Base-by-base conservation (phyloP, 768 basidiomycete genomes). In the Serendipita vermifera region DNA sequence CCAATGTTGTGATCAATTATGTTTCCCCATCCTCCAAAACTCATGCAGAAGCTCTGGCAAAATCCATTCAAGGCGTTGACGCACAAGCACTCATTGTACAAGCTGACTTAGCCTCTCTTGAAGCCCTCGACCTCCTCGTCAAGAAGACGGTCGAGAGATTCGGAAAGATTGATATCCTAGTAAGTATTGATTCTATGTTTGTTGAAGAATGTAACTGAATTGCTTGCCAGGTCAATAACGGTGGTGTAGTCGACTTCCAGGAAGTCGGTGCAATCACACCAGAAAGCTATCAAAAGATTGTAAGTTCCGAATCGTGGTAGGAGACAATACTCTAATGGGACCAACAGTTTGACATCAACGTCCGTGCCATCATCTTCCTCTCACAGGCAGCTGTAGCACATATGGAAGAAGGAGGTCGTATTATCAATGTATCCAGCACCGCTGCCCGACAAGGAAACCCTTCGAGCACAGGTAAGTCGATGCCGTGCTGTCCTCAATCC, bases 1-100 rank as follows among this genome's bases (percentile, higher is more conserved):
- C 79, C 2, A 72, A 71, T 59, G 78, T 81, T 51, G 71, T 79
- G 24, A 72, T 81, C 22, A 80, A 80, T 71, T 80, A 79, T 62
- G 69, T 73, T 54, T 69, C 62, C 53, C 70, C 72, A 56, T 62
- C 65, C 26, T 59, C 63, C 2, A 70, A 72, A 11, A 80, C 78
- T 2, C 70, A 71, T 3, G 71, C 71, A 20, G 73, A 78, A 57
- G 75, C 77, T n/a, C 64, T 69, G 33, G 62, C 65, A 7, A 77
- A 80, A 64, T 73, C 74, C 48, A 58, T 68, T 3, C 68, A 71
- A 43, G 74, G 73, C n/a, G 62, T 59, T 17, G 68, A 70, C 38
- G 69, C 70, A 3, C n/a, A n/a, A n/a, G 77, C 78, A 5, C 67
- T 78, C 32, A 71, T 76, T 13, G 68, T 79, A 58, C 67, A 77